Conservation (phyloP, 2,329 filamentous ascomycete species). For the Pseudocercospora pini-densiflorae region DNA sequence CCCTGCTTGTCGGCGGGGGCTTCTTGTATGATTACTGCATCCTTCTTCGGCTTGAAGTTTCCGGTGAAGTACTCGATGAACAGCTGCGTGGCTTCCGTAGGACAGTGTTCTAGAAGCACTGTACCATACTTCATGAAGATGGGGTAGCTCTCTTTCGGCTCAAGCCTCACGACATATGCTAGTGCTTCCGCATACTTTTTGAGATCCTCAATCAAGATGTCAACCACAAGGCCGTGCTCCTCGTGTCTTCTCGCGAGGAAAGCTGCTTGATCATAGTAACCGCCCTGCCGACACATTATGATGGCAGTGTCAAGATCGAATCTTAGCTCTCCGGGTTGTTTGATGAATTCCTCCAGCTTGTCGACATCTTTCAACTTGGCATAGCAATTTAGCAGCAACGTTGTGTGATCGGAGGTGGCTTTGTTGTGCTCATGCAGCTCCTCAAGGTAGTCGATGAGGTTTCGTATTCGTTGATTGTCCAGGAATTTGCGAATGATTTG, state of each 20-base stretch:
- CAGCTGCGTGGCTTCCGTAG: slow-evolving; percentile 77
- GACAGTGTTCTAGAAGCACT: slow-evolving; percentile 85
- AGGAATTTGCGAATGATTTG: slow-evolving; percentile 97
- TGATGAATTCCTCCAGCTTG: slow-evolving; percentile 96
- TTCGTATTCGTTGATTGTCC: slow-evolving; percentile 96
- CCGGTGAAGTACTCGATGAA: slow-evolving; percentile 97
- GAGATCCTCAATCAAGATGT: slow-evolving; percentile 94
- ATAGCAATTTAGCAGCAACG: slow-evolving; percentile 92
- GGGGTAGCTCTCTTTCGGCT: slow-evolving; percentile 80
- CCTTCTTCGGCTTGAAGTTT: slow-evolving; percentile 74
- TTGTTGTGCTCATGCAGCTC: slow-evolving; percentile 93
- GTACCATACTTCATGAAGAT: slow-evolving; percentile 96
- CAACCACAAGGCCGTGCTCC: slow-evolving; percentile 90
- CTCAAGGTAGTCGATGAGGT: slow-evolving; percentile 95
- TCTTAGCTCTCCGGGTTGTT: slow-evolving; percentile 89
- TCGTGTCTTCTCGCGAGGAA: slow-evolving; percentile 94
- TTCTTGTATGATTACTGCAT: slow-evolving; percentile 58
- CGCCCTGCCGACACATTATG: slow-evolving; percentile 94
- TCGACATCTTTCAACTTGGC: slow-evolving; percentile 97
- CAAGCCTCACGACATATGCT: slow-evolving; percentile 86
- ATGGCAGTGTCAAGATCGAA: slow-evolving; percentile 98
- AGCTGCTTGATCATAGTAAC: slow-evolving; percentile 95
- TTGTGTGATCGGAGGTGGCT: slow-evolving; percentile 94
- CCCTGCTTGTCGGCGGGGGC: slow-evolving; percentile 42
- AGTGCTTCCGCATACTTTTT: slow-evolving; percentile 88